Evolutionary conservation across 805 yeast species (phyloP).

Genomic region (Saturnispora halmiae): DNA sequence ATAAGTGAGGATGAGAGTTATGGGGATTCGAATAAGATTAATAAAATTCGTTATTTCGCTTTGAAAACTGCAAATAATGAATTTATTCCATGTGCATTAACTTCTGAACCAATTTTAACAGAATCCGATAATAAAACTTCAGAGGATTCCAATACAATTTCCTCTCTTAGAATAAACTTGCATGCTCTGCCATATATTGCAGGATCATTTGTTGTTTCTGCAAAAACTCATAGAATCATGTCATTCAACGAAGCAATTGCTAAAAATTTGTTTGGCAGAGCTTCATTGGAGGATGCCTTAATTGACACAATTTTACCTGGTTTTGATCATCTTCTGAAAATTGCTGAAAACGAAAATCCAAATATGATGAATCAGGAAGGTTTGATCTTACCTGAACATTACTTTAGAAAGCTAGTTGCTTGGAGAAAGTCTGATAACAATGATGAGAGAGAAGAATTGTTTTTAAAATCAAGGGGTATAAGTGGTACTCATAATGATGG

Average conservation of each 20-base stretch:
- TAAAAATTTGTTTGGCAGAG: constrained; percentile 66
- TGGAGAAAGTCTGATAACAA: constrained; percentile 24
- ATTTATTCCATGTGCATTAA: constrained; percentile 65
- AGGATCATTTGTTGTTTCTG: constrained; percentile 66
- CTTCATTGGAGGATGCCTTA: constrained; percentile 38
- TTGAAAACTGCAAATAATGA: constrained; percentile 30
- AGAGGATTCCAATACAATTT: constrained; percentile 2
- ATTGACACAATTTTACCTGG: constrained; percentile 56
- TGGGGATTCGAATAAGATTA: constrained; percentile 36
- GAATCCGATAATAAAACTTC: constrained; percentile 28
- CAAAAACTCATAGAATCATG: constrained; percentile 41
- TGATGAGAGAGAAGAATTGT: constrained; percentile 41
- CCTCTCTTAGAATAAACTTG: constrained; percentile 48
- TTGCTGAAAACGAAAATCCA: constrained; percentile 35
- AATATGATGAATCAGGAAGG: constrained; percentile 44
- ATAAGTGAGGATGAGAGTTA: constrained; percentile 11
- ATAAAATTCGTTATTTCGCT: constrained; percentile 57
- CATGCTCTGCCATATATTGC: constrained; percentile 81
- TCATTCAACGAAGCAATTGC: constrained; percentile 74
- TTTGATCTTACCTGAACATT: constrained; percentile 82
- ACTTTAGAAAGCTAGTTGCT: constrained; percentile 63
- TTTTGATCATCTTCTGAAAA: constrained; percentile 39
- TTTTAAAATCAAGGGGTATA: constrained; percentile 56
- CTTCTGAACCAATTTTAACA: constrained; percentile 51
- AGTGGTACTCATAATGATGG: constrained; percentile 68